Evolutionary conservation across 2,329 filamentous ascomycete species (phyloP), one percentile per base, ranked within the genome.

Genomic region (Ceratocystis cacaofunesta): DNA sequence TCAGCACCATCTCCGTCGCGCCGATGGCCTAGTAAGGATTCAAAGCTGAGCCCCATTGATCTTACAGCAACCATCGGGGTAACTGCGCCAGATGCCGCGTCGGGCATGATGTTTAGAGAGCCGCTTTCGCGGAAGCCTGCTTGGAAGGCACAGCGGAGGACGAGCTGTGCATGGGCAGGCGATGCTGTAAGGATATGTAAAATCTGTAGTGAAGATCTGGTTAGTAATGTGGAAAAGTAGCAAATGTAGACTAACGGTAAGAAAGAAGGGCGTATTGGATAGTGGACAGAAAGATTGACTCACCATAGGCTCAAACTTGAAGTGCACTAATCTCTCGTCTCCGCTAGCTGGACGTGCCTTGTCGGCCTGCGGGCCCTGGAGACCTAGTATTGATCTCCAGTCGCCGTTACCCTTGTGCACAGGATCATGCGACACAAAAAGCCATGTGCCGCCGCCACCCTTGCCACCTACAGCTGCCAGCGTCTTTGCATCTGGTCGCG

Each of bases 281-380:
- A 10, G 8, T 8, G 19, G 19, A 17, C 55, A 64, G 63, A 22
- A 50, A 63, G 67, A 48, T 22, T 46, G 70, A 73, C 85, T 73
- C 80, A 95, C 92, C 90, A 96, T 91, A 3, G 92, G 90, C 74
- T 96, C 92, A 72, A 95, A 96, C 75, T 95, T 94, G 76, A 96
- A 89, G 74, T 92, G 90, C 62, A 96, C 80, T 74, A 82, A 75
- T 71, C 82, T 78, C 71, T 76, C 74, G 65, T 73, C 72, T 65
- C 68, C 73, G 46, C 68, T 68, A 3, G 67, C 66, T 8, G 65
- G 63, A 43, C 64, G 66, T 36, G 65, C 68, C 58, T 69, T 69
- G 32, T 69, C 69, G 22, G 50, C 63, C 48, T n/a, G 72, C 68
- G 70, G 63, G 17, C 72, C 71, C 15, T 74, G 70, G 68, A 82